Percentiles rank a stretch among this genome's conserved stretches.
phyloP scores from a whole-genome alignment of 2,329 filamentous ascomycete genomes.

The Ophiostoma piceae region DNA sequence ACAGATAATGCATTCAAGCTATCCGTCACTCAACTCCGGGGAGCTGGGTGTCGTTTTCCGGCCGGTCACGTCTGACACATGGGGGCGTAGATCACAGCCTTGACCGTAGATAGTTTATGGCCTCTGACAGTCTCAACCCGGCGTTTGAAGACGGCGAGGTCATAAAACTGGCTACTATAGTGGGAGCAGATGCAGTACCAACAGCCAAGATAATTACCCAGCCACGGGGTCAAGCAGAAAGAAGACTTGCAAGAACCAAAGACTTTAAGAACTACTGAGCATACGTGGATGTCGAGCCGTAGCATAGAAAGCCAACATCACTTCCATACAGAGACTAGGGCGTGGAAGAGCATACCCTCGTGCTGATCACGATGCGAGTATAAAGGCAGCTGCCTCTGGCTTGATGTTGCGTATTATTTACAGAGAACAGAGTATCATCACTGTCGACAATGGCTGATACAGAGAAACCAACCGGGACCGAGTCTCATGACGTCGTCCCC shows the following conservation, averaged over 20 bases:
- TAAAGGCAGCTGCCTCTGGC: not conserved
- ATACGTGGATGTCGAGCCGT: no score
- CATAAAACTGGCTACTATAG: no score
- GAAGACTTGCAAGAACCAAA: no score
- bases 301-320: not conserved
- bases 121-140: no score
- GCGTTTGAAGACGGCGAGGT: no score
- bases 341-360: conserved; percentile 1
- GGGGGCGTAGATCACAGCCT: not conserved
- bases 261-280: no score
- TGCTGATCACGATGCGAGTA: not conserved
- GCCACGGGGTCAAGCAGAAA: no score
- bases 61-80: not conserved
- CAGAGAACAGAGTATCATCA: no score
- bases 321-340: not conserved
- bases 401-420: not conserved
- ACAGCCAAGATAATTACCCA: not conserved
- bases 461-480: not conserved
- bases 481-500: not conserved
- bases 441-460: not conserved
- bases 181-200: no score
- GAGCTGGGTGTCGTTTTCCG: not conserved
- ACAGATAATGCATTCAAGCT: not conserved
- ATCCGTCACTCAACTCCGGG: not conserved
- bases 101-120: no score